phyloP scores from a whole-genome alignment of 2,329 filamentous ascomycete genomes.

The Ophiostoma quercus region DNA sequence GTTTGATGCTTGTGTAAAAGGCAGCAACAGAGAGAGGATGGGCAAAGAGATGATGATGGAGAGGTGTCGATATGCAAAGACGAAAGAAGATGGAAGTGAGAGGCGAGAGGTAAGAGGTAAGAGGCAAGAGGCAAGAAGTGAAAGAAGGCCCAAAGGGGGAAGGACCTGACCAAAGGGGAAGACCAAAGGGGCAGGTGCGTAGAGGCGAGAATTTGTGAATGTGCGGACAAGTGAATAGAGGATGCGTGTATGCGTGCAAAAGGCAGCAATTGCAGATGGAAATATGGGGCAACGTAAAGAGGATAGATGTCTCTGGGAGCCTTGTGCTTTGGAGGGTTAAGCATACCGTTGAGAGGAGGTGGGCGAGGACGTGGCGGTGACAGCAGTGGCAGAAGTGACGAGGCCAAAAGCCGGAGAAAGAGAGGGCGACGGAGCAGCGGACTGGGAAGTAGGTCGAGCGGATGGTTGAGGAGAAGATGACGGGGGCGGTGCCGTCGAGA shows the following conservation, averaged over 20 bases:
- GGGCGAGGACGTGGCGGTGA: background rate
- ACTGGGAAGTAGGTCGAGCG: background rate
- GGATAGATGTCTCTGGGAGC: too few species aligned
- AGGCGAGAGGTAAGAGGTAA: background rate
- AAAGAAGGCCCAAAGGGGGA: background rate
- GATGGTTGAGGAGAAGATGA: background rate
- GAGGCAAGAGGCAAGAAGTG: background rate
- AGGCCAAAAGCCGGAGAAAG: background rate
- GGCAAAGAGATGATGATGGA: background rate
- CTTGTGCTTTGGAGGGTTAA: background rate
- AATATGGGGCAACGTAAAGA: background rate
- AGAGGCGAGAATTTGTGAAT: background rate
- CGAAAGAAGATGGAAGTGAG: background rate
- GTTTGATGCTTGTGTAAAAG: too few species aligned
- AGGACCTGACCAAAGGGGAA: background rate
- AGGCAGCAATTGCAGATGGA: background rate
- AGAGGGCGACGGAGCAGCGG: background rate
- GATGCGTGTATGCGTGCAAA: background rate
- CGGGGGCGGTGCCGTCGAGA: constrained; percentile 14
- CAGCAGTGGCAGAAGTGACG: background rate
- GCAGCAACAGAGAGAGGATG: background rate
- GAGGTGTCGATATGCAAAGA: background rate
- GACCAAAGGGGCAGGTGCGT: background rate
- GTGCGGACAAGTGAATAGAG: background rate
- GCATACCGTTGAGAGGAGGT: background rate